These are phyloP conservation scores for Sphaceloma murrayae DNA, from an alignment of 2,329 filamentous ascomycete species.

Conservation along the genomic window DNA sequence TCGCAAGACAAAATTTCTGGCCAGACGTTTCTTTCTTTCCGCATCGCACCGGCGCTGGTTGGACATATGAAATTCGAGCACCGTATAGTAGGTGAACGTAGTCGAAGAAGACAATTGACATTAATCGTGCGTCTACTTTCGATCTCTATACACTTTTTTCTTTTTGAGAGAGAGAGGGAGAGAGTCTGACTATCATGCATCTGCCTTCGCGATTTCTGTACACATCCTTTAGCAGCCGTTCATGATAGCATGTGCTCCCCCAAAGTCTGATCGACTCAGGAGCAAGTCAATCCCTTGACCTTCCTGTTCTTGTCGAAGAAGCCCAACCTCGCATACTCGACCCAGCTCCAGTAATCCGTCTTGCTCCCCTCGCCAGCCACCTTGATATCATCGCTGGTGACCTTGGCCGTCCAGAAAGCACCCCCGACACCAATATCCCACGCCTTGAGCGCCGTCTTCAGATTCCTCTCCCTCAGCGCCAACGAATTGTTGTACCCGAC, in stretches of 20 bases:
- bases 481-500: conserved; percentile 15
- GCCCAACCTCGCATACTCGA: background rate
- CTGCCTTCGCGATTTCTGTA: background rate
- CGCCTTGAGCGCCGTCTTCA: conserved; percentile 9
- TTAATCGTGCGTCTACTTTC: too few species aligned
- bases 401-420: conserved; percentile 16
- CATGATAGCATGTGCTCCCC: background rate
- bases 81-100: too few species aligned
- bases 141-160: too few species aligned
- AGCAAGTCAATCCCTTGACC: conserved; percentile 3
- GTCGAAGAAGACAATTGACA: too few species aligned
- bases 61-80: background rate
- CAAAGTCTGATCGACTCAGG: background rate
- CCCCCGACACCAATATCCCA: conserved; percentile 1
- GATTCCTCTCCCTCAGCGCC: conserved; percentile 14
- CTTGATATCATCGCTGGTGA: background rate
- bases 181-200: too few species aligned
- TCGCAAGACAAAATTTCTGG: too few species aligned
- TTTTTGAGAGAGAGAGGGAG: too few species aligned
- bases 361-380: conserved; percentile 9
- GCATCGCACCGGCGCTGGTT: background rate
- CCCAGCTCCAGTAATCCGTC: conserved; percentile 11
- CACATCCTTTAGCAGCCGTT: background rate
- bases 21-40: too few species aligned
- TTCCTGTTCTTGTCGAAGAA: conserved; percentile 7